These are phyloP conservation scores for Nemania sp. DNA, from an alignment of 2,329 filamentous ascomycete genomes.

Conservation along the genomic window DNA sequence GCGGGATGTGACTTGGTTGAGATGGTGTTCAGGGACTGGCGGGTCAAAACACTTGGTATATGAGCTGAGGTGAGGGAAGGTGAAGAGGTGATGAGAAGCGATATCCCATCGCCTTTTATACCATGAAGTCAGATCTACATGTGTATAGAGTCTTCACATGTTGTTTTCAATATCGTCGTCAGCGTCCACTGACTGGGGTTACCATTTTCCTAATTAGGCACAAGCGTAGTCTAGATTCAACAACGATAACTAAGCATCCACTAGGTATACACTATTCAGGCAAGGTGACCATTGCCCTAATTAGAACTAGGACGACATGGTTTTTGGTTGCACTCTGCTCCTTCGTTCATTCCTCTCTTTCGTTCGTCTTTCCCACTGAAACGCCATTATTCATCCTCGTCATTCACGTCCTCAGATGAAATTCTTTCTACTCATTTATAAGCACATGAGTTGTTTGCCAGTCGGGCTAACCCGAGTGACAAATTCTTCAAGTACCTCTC, in stretches of 20 bases:
- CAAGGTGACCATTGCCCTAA: neutral
- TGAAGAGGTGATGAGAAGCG: neutral
- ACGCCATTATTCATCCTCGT: too few species aligned
- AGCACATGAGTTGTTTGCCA: too few species aligned
- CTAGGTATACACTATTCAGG: neutral
- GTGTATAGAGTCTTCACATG: neutral
- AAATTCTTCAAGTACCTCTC: too few species aligned
- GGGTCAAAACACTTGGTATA: neutral
- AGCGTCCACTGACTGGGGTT: neutral
- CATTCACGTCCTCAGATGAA: too few species aligned
- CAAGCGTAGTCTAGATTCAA: neutral
- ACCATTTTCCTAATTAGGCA: neutral
- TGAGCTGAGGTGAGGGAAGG: neutral
- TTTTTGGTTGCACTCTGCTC: too few species aligned
- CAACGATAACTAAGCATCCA: too few species aligned
- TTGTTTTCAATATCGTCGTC: too few species aligned
- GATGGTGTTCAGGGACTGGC: neutral
- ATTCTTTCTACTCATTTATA: too few species aligned
- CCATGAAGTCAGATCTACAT: neutral
- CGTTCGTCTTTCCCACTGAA: too few species aligned
- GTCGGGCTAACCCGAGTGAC: too few species aligned
- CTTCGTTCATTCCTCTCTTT: too few species aligned
- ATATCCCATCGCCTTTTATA: neutral
- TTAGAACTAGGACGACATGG: neutral
- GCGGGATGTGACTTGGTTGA: neutral